These are phyloP conservation scores for Mariannaea elegans DNA, from an alignment of 2,329 filamentous ascomycete genomes.

Conservation along the genomic window DNA sequence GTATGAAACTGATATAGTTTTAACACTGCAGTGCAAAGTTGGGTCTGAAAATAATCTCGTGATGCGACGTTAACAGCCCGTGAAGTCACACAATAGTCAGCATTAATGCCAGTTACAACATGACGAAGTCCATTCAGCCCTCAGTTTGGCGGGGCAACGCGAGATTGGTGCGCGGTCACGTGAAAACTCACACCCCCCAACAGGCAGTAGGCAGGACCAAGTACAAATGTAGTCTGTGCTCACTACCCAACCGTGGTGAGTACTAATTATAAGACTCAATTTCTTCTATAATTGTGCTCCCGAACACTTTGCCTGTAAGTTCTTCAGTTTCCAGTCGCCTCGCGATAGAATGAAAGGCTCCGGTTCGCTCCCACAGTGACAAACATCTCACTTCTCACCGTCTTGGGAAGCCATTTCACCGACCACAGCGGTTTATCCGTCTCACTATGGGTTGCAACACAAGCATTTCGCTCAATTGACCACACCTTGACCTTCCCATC, in stretches of 20 bases:
- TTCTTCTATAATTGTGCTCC: not conserved
- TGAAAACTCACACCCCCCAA: constrained; percentile 42
- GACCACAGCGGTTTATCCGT: constrained; percentile 86
- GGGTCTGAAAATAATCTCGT: constrained; percentile 3
- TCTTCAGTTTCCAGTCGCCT: constrained; percentile 64
- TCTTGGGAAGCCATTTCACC: constrained; percentile 84
- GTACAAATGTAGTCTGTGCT: not conserved
- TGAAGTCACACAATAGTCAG: constrained; percentile 24
- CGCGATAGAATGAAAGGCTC: constrained; percentile 83
- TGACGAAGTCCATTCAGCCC: constrained; percentile 34
- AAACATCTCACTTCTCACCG: constrained; percentile 74
- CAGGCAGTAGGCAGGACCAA: not conserved
- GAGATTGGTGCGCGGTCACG: constrained; percentile 59
- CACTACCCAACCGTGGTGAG: not conserved
- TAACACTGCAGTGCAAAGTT: constrained; percentile 9
- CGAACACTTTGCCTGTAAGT: not conserved
- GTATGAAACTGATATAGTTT: not conserved
- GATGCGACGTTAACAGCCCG: constrained; percentile 1
- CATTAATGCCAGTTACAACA: constrained; percentile 28
- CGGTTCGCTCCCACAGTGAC: constrained; percentile 80
- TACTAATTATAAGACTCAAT: not conserved
- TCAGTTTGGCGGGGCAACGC: constrained; percentile 64
- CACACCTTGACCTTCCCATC: constrained; percentile 97
- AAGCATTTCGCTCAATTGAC: constrained; percentile 84
- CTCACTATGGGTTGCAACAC: constrained; percentile 94